Percentiles rank a stretch among this genome's conserved stretches.
Conservation (phyloP, 176 grass and related monocot genomes). For the Hyparrhenia diplandra region DNA sequence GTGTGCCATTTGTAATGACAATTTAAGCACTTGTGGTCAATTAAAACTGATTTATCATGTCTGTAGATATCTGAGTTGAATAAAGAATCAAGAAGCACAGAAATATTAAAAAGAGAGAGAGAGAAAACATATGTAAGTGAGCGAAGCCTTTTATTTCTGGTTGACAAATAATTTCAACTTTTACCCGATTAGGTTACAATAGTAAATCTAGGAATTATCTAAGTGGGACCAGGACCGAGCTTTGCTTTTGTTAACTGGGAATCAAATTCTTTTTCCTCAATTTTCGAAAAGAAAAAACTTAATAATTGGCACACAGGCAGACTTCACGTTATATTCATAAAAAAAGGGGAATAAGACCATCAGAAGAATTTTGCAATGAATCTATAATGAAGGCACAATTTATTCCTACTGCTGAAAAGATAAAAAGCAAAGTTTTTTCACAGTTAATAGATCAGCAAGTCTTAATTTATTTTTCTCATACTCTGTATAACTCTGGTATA, state of each 20-base stretch:
- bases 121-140: background rate
- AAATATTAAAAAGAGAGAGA: background rate
- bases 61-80: background rate
- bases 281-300: background rate
- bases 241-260: background rate
- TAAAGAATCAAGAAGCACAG: background rate
- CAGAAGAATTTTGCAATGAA: background rate
- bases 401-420: background rate
- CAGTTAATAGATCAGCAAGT: background rate
- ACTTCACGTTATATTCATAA: background rate
- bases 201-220: constrained; percentile 1
- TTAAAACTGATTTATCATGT: background rate
- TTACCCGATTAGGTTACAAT: background rate
- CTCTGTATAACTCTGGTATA: background rate
- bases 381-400: background rate
- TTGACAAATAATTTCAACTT: background rate
- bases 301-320: background rate
- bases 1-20: background rate
- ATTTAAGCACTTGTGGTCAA: background rate
- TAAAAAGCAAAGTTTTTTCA: background rate
- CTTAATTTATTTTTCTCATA: background rate
- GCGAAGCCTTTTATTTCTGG: background rate
- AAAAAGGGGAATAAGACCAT: background rate
- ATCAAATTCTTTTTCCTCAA: background rate
- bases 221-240: background rate